These are phyloP conservation scores for Pneumocystis carinii DNA, from an alignment of 1,139 yeast genomes.

Conservation along the genomic window DNA sequence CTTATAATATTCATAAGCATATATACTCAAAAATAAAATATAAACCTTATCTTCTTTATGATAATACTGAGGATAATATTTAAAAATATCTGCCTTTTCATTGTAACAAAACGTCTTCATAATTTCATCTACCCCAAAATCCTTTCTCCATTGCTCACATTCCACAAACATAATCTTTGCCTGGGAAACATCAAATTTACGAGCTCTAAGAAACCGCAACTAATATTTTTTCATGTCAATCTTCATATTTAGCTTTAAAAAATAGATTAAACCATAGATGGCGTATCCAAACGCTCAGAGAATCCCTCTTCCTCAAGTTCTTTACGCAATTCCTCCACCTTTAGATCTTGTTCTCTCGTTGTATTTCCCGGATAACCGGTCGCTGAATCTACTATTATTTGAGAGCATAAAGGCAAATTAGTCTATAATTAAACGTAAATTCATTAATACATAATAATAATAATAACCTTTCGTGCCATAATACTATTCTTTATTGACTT, in stretches of 20 bases:
- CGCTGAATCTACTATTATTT: slow-evolving; percentile 41
- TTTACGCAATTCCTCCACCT: slow-evolving; percentile 43
- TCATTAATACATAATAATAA: background rate
- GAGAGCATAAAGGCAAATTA: slow-evolving; percentile 36
- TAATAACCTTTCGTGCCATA: background rate
- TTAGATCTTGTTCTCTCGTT: slow-evolving; percentile 50
- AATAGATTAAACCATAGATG: slow-evolving; percentile 37
- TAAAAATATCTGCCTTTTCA: slow-evolving; percentile 60
- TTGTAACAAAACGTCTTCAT: slow-evolving; percentile 73
- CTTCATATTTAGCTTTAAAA: background rate
- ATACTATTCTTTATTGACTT: no score
- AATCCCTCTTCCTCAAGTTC: slow-evolving; percentile 50
- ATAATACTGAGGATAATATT: slow-evolving; percentile 87
- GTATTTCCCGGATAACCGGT: slow-evolving; percentile 76
- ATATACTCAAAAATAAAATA: background rate
- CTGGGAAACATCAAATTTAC: slow-evolving; percentile 73
- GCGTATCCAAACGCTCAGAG: slow-evolving; percentile 66
- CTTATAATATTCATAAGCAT: slow-evolving; percentile 7
- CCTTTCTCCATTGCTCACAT: slow-evolving; percentile 86
- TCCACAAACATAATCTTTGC: slow-evolving; percentile 70
- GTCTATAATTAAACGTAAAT: background rate
- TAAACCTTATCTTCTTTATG: slow-evolving; percentile 69
- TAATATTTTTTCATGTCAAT: slow-evolving; percentile 6
- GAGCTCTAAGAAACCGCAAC: slow-evolving; percentile 81
- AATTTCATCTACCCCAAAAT: slow-evolving; percentile 74